Base-by-base conservation (phyloP, 129 eudicot genomes). In the Centella asiatica region DNA sequence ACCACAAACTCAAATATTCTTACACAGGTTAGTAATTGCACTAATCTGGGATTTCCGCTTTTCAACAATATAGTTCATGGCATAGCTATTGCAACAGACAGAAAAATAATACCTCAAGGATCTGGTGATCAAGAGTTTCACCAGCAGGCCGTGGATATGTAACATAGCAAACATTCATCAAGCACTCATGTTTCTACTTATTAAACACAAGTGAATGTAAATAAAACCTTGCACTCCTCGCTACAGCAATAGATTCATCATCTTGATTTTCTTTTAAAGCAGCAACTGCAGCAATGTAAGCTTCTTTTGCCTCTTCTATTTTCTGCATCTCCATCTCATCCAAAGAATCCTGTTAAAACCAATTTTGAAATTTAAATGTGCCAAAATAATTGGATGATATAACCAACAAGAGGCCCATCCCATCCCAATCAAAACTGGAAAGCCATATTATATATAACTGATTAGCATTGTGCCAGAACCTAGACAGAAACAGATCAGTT, bases 251-350 rank as follows among this genome's bases (percentile, higher is more conserved):
- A 17, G 98, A 87, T 63, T 76, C 88, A 70, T 92, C 98, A 44
- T 92, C 96, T 76, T 81, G 95, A 55, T 65, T 81, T 68, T 84
- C 88, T 70, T 87, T 92, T 50, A 88, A 90, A 70, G 74, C 72
- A 59, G 88, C 90, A 62, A 92, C 63, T 20, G 98, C 90, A 33
- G 82, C 80, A 66, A 79, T 61, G 72, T 92, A 92, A 62, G 96
- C 86, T 72, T 79, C 87, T 71, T 72, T 67, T 59, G 98, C 98
- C 22, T 59, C 87, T 67, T 87, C 88, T 72, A 92, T 67, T 65
- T 72, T 60, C 66, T 70, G 74, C 71, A 71, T 77, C 62, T 86
- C 80, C 53, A 50, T 60, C 70, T 78, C 97, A 76, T 84, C 73
- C 49, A 72, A 11, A 64, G 70, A 65, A 52, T 87, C 95, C 96